phyloP scores from a whole-genome alignment of 2,329 filamentous ascomycete species.

The Aspergillus neoniger region DNA sequence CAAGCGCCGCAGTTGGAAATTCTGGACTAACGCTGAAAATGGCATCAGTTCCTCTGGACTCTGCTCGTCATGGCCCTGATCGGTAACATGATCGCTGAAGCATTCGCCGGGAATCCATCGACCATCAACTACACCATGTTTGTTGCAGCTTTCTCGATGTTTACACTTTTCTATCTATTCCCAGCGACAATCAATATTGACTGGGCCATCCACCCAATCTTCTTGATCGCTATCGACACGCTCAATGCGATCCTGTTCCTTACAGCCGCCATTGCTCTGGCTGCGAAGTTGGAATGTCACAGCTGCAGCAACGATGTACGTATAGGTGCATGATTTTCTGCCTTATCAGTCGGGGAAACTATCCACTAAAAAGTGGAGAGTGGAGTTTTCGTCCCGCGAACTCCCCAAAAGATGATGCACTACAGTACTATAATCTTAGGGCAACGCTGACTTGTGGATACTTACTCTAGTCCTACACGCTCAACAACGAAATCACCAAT shows the following conservation, averaged over 20 bases:
- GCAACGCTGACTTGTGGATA: slow-evolving; percentile 11
- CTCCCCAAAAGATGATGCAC: not conserved
- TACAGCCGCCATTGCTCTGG: slow-evolving; percentile 50
- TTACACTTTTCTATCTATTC: slow-evolving; percentile 52
- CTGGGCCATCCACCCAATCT: slow-evolving; percentile 45
- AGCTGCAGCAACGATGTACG: slow-evolving; percentile 51
- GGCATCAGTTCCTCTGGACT: slow-evolving; percentile 58
- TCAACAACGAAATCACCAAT: slow-evolving; percentile 49
- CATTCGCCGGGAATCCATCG: slow-evolving; percentile 55
- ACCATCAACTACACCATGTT: slow-evolving; percentile 60
- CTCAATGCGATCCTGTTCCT: slow-evolving; percentile 54
- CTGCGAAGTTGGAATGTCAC: slow-evolving; percentile 47
- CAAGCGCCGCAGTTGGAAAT: not conserved
- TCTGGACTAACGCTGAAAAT: slow-evolving; percentile 8
- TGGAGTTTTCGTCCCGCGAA: slow-evolving; percentile 2
- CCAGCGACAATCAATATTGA: slow-evolving; percentile 44
- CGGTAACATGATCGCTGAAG: slow-evolving; percentile 62
- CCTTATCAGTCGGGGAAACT: not conserved
- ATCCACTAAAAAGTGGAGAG: not conserved
- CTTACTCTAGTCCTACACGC: slow-evolving; percentile 39
- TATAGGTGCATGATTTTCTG: slow-evolving; percentile 5
- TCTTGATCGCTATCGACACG: slow-evolving; percentile 47
- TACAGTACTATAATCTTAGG: not conserved
- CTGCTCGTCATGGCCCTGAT: slow-evolving; percentile 62
- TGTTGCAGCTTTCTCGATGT: slow-evolving; percentile 48